These are phyloP conservation scores for Lactarius sanguifluus DNA, from an alignment of 768 basidiomycete genomes.

Conservation along the genomic window DNA sequence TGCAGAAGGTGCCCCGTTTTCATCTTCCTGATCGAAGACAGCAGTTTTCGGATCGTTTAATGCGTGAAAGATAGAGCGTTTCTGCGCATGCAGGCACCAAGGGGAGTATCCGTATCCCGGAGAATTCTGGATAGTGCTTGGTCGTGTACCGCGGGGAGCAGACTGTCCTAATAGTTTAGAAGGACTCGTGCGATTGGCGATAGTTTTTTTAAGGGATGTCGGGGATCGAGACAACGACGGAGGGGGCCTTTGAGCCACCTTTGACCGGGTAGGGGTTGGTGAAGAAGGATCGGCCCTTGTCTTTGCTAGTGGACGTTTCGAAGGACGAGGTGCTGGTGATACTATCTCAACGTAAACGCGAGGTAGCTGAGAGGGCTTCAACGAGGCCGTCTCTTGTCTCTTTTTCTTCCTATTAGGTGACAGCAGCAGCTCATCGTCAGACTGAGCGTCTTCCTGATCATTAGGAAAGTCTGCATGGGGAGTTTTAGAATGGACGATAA, in stretches of 20 bases:
- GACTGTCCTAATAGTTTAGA: not conserved
- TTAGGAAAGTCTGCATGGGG: not conserved
- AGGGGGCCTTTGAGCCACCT: not conserved
- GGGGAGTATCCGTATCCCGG: constrained; percentile 45
- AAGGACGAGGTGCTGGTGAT: constrained; percentile 19
- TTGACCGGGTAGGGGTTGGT: constrained; percentile 22
- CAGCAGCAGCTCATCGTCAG: constrained; percentile 27
- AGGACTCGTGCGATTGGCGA: not conserved
- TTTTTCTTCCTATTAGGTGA: constrained; percentile 15
- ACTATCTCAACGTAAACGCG: constrained; percentile 17
- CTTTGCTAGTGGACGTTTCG: constrained; percentile 12
- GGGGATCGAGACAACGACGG: constrained; percentile 9
- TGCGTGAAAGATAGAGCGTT: constrained; percentile 51
- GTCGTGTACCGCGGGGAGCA: not conserved
- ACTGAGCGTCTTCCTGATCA: constrained; percentile 10
- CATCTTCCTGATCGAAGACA: constrained; percentile 35
- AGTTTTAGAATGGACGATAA: not conserved
- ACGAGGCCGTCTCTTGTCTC: not conserved
- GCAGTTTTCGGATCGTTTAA: constrained; percentile 38
- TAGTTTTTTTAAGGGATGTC: constrained; percentile 2
- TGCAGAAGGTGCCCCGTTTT: constrained; percentile 40
- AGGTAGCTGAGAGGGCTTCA: constrained; percentile 19
- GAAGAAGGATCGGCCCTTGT: constrained; percentile 1
- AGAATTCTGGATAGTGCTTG: constrained; percentile 36
- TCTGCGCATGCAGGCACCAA: constrained; percentile 54